A percentile compares a stretch with the other conserved stretches of the same genome.
Conservation (phyloP, 2,329 filamentous ascomycete species). For the Claviceps spartinae region DNA sequence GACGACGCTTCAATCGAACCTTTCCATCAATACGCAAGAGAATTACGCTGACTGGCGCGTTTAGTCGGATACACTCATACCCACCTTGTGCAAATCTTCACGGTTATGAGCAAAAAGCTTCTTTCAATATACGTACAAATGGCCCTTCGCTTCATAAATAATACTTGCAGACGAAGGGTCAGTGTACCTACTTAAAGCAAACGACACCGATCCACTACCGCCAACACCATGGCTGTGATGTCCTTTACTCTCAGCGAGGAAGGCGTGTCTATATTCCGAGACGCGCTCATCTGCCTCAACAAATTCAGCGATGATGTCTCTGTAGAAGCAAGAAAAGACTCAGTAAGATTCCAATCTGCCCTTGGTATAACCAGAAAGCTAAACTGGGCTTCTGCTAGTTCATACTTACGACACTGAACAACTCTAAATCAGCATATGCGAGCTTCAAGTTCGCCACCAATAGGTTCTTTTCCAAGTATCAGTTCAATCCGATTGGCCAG, state of each 20-base stretch:
- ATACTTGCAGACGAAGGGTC: background rate
- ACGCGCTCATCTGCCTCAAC: conserved; percentile 58
- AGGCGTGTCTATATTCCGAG: conserved; percentile 55
- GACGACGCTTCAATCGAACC: too few species aligned
- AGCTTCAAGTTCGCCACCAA: conserved; percentile 54
- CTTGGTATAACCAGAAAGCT: background rate
- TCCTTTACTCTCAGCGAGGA: conserved; percentile 64
- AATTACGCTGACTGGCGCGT: background rate
- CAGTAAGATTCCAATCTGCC: conserved; percentile 28
- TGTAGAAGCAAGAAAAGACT: conserved; percentile 56
- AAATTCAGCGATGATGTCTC: conserved; percentile 73
- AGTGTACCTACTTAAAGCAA: background rate
- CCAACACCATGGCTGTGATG: conserved; percentile 41
- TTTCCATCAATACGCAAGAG: too few species aligned
- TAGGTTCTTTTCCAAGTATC: conserved; percentile 61
- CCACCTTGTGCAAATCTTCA: background rate
- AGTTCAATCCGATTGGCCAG: conserved; percentile 42
- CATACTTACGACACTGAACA: conserved; percentile 60
- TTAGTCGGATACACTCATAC: background rate
- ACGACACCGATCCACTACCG: background rate
- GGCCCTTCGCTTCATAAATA: background rate
- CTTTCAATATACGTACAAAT: background rate
- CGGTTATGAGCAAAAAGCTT: background rate
- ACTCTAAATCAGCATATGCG: conserved; percentile 68
- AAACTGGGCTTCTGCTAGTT: conserved; percentile 32